phyloP scores from a whole-genome alignment of 352 stramenopile species.

The Phytophthora sp. region DNA sequence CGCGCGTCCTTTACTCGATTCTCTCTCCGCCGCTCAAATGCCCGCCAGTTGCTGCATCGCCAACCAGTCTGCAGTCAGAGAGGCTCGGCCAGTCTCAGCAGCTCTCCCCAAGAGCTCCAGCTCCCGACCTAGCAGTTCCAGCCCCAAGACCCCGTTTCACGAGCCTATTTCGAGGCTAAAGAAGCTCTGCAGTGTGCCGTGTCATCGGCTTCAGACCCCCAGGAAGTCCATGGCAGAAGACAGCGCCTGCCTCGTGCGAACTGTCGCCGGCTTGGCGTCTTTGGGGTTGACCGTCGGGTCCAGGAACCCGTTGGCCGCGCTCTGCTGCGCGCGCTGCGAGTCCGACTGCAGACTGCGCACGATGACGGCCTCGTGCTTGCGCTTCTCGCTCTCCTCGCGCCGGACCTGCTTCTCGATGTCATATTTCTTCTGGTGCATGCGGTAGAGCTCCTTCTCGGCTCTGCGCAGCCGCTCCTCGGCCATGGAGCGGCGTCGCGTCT shows the following conservation, averaged over 20 bases:
- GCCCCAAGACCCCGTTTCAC: no score
- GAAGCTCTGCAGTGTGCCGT: slow-evolving; percentile 8
- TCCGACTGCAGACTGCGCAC: slow-evolving; percentile 83
- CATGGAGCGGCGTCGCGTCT: slow-evolving; percentile 67
- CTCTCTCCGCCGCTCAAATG: slow-evolving; percentile 3
- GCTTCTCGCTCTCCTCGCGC: slow-evolving; percentile 86
- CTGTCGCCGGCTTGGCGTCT: slow-evolving; percentile 73
- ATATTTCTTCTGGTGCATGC: slow-evolving; percentile 92
- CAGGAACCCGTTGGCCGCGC: slow-evolving; percentile 40
- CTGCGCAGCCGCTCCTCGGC: slow-evolving; percentile 82
- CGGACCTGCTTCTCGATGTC: slow-evolving; percentile 86
- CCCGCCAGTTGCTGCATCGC: slow-evolving; percentile 17
- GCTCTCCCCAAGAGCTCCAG: slow-evolving; percentile 3
- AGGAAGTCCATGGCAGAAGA: slow-evolving; percentile 90
- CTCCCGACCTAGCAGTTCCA: slow-evolving; percentile 11
- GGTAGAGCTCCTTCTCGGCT: slow-evolving; percentile 88
- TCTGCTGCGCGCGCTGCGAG: slow-evolving; percentile 53
- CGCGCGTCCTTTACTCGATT: background rate
- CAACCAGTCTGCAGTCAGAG: slow-evolving; percentile 25
- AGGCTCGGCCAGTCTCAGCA: slow-evolving; percentile 23
- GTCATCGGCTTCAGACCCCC: slow-evolving; percentile 52
- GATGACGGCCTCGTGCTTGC: slow-evolving; percentile 86
- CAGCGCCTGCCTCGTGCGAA: slow-evolving; percentile 78
- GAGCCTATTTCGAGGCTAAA: background rate
- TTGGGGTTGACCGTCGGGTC: slow-evolving; percentile 85